phyloP scores from a whole-genome alignment of 2,329 filamentous ascomycete species.

The Shiraia sp. region DNA sequence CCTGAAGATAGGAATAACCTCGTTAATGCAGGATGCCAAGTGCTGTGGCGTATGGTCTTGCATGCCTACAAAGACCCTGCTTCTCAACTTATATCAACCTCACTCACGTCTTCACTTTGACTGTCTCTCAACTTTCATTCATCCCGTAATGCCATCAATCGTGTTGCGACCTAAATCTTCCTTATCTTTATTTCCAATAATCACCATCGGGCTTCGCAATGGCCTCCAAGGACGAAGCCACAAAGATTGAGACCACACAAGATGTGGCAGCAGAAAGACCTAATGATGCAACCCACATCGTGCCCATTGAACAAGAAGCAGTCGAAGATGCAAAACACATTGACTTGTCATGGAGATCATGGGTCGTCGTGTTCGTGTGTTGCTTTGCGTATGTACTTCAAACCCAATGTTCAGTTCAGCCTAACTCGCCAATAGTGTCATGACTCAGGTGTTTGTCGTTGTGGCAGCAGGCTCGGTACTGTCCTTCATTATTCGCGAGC shows the following conservation, averaged over 20 bases:
- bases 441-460: constrained; percentile 61
- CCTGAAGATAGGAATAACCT: no score
- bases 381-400: constrained; percentile 48
- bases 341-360: constrained; percentile 59
- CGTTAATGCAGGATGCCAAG: no score
- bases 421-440: constrained; percentile 39
- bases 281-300: constrained; percentile 17
- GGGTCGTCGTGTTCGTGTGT: constrained; percentile 55
- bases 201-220: constrained; percentile 7
- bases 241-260: constrained; percentile 17
- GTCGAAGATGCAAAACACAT: constrained; percentile 45
- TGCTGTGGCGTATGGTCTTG: no score
- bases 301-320: constrained; percentile 35
- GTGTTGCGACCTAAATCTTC: no score
- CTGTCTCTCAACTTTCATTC: no score
- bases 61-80: no score
- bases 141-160: no score
- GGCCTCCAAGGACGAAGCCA: constrained; percentile 21
- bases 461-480: constrained; percentile 60
- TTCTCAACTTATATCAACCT: no score
- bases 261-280: constrained; percentile 7
- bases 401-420: constrained; percentile 1
- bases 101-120: no score
- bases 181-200: neutral
- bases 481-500: constrained; percentile 59